phyloP scores from a whole-genome alignment of 352 stramenopile genomes.

The Thraustotheca clavata region DNA sequence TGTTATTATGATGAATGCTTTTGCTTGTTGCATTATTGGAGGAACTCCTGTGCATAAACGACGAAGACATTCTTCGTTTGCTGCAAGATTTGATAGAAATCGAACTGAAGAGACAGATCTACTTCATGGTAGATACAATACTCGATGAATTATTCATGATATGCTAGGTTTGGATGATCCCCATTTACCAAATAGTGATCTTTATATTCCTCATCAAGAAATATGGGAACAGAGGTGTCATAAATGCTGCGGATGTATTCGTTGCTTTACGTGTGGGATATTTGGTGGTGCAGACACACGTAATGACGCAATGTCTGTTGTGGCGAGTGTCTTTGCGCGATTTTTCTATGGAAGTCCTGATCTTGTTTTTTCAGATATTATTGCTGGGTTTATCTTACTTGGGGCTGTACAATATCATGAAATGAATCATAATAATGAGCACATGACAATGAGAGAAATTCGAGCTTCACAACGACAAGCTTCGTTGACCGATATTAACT shows the following conservation, averaged over 20 bases:
- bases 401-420: constrained; percentile 76
- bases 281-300: constrained; percentile 77
- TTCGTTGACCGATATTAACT: not conserved
- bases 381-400: constrained; percentile 74
- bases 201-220: constrained; percentile 73
- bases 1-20: constrained; percentile 12
- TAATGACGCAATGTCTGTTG: constrained; percentile 82
- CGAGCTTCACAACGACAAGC: not conserved
- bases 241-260: constrained; percentile 65
- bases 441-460: not conserved
- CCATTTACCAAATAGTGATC: constrained; percentile 22
- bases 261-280: constrained; percentile 81
- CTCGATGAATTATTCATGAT: constrained; percentile 52
- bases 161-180: constrained; percentile 13
- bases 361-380: constrained; percentile 82
- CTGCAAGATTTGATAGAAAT: not conserved
- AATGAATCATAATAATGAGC: constrained; percentile 29
- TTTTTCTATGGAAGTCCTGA: constrained; percentile 83
- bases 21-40: constrained; percentile 17
- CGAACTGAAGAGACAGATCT: constrained; percentile 1
- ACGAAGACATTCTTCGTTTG: not conserved
- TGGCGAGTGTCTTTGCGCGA: constrained; percentile 73
- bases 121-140: constrained; percentile 5
- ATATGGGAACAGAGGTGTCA: constrained; percentile 72
- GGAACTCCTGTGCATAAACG: constrained; percentile 16